Evolutionary conservation across 2,329 filamentous ascomycete species (phyloP).

Genomic region (Fusarium algeriense): DNA sequence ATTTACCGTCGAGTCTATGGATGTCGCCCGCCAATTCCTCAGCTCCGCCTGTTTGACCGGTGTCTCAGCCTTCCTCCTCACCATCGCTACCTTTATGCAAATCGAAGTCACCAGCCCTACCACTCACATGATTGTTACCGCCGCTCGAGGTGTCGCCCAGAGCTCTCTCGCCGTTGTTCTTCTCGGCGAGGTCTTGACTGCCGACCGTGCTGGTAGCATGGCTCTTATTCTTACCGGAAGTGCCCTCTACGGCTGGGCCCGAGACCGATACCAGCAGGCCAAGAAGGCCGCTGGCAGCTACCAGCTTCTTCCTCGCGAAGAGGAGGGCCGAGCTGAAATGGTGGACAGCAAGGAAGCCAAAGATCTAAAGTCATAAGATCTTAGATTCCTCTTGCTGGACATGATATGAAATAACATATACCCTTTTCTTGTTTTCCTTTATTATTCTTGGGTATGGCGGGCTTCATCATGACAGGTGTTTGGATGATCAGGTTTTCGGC

Average conservation of each 20-base stretch:
- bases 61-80: constrained; percentile 45
- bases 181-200: constrained; percentile 43
- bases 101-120: constrained; percentile 47
- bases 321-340: constrained; percentile 33
- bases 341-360: constrained; percentile 36
- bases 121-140: constrained; percentile 48
- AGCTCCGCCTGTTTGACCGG: constrained; percentile 41
- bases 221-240: constrained; percentile 44
- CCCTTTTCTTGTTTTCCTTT: constrained; percentile 24
- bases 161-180: constrained; percentile 45
- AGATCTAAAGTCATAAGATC: constrained; percentile 23
- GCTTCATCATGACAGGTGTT: constrained; percentile 35
- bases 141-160: constrained; percentile 45
- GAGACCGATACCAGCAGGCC: constrained; percentile 42
- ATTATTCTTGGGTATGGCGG: constrained; percentile 28
- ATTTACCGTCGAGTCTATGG: constrained; percentile 31
- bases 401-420: constrained; percentile 15
- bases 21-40: constrained; percentile 41
- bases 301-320: constrained; percentile 40
- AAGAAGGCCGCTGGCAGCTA: constrained; percentile 45
- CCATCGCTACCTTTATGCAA: constrained; percentile 47
- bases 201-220: constrained; percentile 46
- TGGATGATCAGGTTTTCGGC: constrained; percentile 23
- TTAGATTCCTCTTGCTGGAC: background rate
- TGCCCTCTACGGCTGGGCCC: constrained; percentile 45